Evolutionary conservation across 2,329 filamentous ascomycete species (phyloP).

Genomic region (Fusarium sp.): DNA sequence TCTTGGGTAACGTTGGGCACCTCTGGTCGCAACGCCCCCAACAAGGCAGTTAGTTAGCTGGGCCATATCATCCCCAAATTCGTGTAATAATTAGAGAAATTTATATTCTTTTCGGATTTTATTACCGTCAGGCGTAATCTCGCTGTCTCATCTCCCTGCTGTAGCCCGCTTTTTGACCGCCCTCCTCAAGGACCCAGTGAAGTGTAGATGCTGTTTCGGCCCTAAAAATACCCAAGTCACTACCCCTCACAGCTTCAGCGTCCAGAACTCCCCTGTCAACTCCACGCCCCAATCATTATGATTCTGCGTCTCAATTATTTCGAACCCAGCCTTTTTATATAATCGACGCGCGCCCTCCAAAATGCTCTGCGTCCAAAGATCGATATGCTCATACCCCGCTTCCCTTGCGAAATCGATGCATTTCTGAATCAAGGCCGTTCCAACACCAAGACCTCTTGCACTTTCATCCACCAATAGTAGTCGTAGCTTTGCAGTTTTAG

Average conservation of each 20-base stretch:
- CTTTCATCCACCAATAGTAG: background rate
- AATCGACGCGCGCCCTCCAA: background rate
- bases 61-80: too few relatives aligned
- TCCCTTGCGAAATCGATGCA: background rate
- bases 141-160: too few relatives aligned
- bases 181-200: too few relatives aligned
- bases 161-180: too few relatives aligned
- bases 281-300: background rate
- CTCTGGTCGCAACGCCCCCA: background rate
- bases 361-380: background rate
- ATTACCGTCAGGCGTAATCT: too few relatives aligned
- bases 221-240: too few relatives aligned
- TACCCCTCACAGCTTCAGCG: background rate
- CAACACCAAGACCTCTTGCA: background rate
- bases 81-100: too few relatives aligned
- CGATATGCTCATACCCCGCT: background rate
- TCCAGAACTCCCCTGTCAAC: slow-evolving; percentile 1
- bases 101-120: background rate
- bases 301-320: background rate
- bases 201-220: too few relatives aligned
- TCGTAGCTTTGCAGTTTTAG: slow-evolving; percentile 1
- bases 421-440: background rate
- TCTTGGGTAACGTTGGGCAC: background rate
- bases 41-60: background rate
- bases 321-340: background rate